Conservation (phyloP, 306 rosid genomes). For the Quillaja saponaria region DNA sequence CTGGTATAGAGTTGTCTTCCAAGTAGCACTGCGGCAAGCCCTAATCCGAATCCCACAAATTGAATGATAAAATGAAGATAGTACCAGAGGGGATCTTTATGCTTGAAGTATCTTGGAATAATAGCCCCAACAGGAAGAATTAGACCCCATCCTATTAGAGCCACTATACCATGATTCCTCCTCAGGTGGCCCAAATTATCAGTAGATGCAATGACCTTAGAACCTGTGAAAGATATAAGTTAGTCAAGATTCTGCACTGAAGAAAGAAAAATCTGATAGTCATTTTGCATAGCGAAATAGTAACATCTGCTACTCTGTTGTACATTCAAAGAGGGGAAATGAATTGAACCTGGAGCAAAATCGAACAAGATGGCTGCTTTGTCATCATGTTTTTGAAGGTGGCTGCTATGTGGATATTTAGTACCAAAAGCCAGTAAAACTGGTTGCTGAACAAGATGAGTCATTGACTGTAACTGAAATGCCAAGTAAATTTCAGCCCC, state of each 20-base stretch:
- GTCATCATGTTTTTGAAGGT: constrained; percentile 60
- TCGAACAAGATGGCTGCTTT: constrained; percentile 64
- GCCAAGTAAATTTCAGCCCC: constrained; percentile 89
- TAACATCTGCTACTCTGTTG: background rate
- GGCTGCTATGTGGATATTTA: constrained; percentile 59
- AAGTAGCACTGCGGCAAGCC: constrained; percentile 74
- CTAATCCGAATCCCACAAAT: constrained; percentile 76
- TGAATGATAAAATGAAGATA: constrained; percentile 85
- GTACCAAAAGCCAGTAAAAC: constrained; percentile 75
- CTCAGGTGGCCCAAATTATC: constrained; percentile 56
- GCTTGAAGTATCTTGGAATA: constrained; percentile 86
- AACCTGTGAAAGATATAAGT: constrained; percentile 41
- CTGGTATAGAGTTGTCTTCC: constrained; percentile 73
- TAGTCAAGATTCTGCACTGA: constrained; percentile 13
- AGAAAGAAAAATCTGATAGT: no score
- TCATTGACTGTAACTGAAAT: constrained; percentile 68
- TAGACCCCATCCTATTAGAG: constrained; percentile 87
- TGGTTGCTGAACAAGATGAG: constrained; percentile 65
- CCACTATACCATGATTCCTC: constrained; percentile 86
- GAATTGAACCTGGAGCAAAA: constrained; percentile 71
- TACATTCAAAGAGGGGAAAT: background rate
- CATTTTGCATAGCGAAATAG: no score
- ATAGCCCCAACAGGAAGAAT: constrained; percentile 89
- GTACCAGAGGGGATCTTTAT: constrained; percentile 91
- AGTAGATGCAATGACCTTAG: constrained; percentile 41